A percentile compares a stretch with the other conserved stretches of the same genome.
These are phyloP conservation scores for Solanum sejunctum DNA, from an alignment of 257 asterid genomes.

Conservation along the genomic window DNA sequence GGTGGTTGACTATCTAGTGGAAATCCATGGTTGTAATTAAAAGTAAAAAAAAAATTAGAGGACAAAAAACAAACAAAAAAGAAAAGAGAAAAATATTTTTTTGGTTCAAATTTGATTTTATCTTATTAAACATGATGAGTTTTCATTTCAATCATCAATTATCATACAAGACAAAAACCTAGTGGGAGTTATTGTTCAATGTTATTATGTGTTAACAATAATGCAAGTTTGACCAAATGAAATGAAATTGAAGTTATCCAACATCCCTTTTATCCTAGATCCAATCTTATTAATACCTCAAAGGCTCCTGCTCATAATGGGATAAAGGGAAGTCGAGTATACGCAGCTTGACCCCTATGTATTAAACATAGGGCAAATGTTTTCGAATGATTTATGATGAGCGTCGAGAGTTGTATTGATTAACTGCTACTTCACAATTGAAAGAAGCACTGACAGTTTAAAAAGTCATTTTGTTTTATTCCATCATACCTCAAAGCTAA, in stretches of 20 bases:
- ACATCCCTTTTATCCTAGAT: too few relatives aligned
- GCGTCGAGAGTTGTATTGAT: too few relatives aligned
- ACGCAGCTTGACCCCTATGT: too few relatives aligned
- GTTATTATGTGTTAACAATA: not conserved
- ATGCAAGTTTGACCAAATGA: not conserved
- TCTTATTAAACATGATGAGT: not conserved
- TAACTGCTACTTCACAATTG: too few relatives aligned
- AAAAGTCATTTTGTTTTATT: not conserved
- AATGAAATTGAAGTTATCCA: not conserved
- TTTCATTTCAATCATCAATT: not conserved
- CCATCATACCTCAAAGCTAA: too few relatives aligned
- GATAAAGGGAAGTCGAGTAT: too few relatives aligned
- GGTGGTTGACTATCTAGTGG: not conserved
- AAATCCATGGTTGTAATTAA: not conserved
- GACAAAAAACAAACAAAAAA: not conserved
- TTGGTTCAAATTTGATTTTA: too few relatives aligned
- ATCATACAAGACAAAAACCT: not conserved
- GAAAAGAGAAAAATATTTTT: not conserved
- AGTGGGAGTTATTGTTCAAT: not conserved
- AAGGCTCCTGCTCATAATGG: too few relatives aligned
- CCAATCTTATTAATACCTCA: too few relatives aligned
- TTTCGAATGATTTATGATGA: too few relatives aligned
- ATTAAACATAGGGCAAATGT: too few relatives aligned
- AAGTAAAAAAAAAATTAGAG: not conserved
- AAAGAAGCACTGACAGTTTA: too few relatives aligned